Evolutionary conservation across 306 rosid species (phyloP).

Genomic region (Trifolium repens): DNA sequence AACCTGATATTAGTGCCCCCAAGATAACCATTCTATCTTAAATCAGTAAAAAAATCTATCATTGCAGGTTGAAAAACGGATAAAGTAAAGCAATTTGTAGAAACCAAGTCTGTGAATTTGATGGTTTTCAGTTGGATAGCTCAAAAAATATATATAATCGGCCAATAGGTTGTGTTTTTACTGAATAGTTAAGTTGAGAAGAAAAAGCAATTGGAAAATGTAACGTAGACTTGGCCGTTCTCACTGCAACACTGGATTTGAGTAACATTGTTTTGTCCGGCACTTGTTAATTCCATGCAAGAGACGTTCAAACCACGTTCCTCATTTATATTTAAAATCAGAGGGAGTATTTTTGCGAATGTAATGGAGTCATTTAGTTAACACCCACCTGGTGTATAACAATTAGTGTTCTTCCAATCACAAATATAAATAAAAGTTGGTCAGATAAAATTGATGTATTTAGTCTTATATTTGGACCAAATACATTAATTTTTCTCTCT

Average conservation of each 20-base stretch:
- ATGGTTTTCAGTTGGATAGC: not conserved
- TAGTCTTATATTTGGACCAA: too few species aligned
- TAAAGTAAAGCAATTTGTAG: constrained; percentile 11
- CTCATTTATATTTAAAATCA: too few species aligned
- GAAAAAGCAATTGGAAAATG: not conserved
- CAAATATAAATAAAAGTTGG: too few species aligned
- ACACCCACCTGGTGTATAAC: not conserved
- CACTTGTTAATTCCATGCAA: not conserved
- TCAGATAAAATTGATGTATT: too few species aligned
- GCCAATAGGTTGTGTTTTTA: too few species aligned
- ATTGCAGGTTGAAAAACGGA: not conserved
- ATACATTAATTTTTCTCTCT: not conserved
- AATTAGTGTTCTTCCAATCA: not conserved
- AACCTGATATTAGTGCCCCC: constrained; percentile 2
- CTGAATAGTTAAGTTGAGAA: not conserved
- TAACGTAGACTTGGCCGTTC: not conserved
- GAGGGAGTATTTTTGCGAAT: not conserved
- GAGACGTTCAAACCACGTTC: not conserved
- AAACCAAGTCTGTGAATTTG: not conserved
- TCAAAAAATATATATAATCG: too few species aligned
- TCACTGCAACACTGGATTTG: not conserved
- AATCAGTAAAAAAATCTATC: constrained; percentile 2
- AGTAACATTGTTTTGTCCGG: not conserved
- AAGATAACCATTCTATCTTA: not conserved
- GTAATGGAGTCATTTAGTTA: not conserved